These are phyloP conservation scores for Mallotus nudiflorus DNA, from an alignment of 345 rosid species.

Conservation along the genomic window DNA sequence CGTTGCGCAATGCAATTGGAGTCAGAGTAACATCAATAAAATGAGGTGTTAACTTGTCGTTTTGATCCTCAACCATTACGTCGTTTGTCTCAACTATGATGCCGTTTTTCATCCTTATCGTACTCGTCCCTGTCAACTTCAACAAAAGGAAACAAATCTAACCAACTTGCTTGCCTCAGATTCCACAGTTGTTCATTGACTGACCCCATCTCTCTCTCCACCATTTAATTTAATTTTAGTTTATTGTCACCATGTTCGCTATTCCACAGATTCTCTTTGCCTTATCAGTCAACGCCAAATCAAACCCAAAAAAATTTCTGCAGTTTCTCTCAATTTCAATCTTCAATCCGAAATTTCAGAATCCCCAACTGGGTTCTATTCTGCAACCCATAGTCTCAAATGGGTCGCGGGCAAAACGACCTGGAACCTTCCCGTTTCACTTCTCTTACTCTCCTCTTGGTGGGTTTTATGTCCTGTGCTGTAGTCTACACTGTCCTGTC, in stretches of 20 bases:
- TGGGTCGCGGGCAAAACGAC: slow-evolving; percentile 71
- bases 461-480: slow-evolving; percentile 58
- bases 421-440: slow-evolving; percentile 58
- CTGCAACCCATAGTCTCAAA: slow-evolving; percentile 25
- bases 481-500: slow-evolving; percentile 72
- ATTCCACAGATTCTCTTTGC: neutral
- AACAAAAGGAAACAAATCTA: neutral
- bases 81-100: neutral
- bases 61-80: too few species aligned
- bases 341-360: neutral
- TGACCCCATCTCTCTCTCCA: neutral
- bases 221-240: neutral
- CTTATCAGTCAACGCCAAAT: slow-evolving; percentile 18
- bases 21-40: too few species aligned
- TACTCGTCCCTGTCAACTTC: neutral
- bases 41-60: too few species aligned
- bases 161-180: neutral
- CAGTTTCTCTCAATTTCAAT: neutral
- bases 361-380: slow-evolving; percentile 12
- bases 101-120: neutral
- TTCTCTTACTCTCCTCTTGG: slow-evolving; percentile 45
- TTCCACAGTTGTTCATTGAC: slow-evolving; percentile 6
- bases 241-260: neutral
- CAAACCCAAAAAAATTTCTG: slow-evolving; percentile 9
- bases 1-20: too few species aligned